Conservation (phyloP, 345 rosid genomes). For the Populus deltoides region DNA sequence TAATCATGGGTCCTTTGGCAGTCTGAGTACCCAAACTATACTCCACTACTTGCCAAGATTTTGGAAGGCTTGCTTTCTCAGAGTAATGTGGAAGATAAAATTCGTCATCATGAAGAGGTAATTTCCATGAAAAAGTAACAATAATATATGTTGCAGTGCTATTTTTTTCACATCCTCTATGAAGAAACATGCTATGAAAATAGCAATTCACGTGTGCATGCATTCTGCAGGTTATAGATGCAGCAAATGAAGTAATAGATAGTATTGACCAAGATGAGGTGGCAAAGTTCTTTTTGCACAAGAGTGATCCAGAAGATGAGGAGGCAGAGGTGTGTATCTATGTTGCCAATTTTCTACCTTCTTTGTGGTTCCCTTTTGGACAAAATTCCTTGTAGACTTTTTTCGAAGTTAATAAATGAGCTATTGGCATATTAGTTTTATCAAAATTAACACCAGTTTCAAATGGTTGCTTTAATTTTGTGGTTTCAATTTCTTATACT, state of each 20-base stretch:
- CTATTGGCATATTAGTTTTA: neutral
- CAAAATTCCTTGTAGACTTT: neutral
- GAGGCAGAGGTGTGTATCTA: constrained; percentile 66
- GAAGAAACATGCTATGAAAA: neutral
- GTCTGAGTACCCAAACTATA: constrained; percentile 77
- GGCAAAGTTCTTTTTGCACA: constrained; percentile 60
- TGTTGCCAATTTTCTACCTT: neutral
- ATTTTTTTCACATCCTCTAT: neutral
- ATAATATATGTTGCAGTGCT: neutral
- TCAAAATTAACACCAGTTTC: neutral
- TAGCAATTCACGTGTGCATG: neutral
- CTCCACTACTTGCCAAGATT: constrained; percentile 79
- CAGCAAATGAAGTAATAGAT: constrained; percentile 70
- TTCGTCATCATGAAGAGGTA: constrained; percentile 63
- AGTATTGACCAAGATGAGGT: constrained; percentile 80
- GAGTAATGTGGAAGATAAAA: constrained; percentile 59
- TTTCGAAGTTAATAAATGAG: neutral
- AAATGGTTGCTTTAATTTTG: neutral
- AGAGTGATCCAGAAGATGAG: constrained; percentile 86
- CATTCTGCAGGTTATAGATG: constrained; percentile 62
- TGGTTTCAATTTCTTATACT: neutral
- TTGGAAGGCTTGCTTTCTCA: constrained; percentile 73
- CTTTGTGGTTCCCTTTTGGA: neutral
- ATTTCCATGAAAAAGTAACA: constrained; percentile 11
- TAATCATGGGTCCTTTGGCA: constrained; percentile 37